A percentile compares a stretch with the other conserved stretches of the same genome.
Conservation (phyloP, 2,329 filamentous ascomycete species). For the Metarhizium album region DNA sequence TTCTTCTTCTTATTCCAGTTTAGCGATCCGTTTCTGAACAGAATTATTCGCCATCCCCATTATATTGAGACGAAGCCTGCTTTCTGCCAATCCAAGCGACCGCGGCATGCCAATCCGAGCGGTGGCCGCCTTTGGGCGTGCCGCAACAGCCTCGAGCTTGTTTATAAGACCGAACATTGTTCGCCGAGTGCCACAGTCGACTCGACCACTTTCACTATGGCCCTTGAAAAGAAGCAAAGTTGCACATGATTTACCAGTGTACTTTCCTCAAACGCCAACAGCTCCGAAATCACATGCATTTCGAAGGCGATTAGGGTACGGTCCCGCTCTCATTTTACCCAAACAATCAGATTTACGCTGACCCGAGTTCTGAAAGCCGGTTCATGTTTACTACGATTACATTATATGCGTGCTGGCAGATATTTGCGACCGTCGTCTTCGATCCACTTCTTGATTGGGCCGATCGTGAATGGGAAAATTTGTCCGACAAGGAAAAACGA, state of each 20-base stretch:
- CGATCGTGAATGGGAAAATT: constrained; percentile 30
- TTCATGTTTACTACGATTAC: constrained; percentile 21
- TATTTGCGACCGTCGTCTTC: constrained; percentile 36
- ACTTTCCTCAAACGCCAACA: constrained; percentile 17
- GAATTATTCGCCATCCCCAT: not conserved
- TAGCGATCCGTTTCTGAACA: not conserved
- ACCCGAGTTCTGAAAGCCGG: constrained; percentile 11
- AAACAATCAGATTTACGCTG: not conserved
- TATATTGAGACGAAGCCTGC: not conserved
- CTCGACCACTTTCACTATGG: constrained; percentile 21
- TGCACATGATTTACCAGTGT: constrained; percentile 18
- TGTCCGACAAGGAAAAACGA: constrained; percentile 33
- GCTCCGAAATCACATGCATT: constrained; percentile 2
- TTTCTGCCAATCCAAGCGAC: not conserved
- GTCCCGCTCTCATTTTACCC: not conserved
- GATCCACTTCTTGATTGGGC: constrained; percentile 32
- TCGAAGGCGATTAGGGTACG: constrained; percentile 5
- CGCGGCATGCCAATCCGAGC: constrained; percentile 13
- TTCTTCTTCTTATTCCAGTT: not conserved
- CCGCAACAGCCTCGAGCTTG: constrained; percentile 10
- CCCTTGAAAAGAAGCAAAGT: constrained; percentile 19
- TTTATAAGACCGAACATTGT: not conserved
- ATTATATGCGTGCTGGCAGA: constrained; percentile 27
- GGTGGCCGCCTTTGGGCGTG: constrained; percentile 13
- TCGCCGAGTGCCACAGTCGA: not conserved